Percentiles rank a stretch among this genome's conserved stretches.
phyloP scores from a whole-genome alignment of 2,329 filamentous ascomycete species.

The Alternaria conjuncta region DNA sequence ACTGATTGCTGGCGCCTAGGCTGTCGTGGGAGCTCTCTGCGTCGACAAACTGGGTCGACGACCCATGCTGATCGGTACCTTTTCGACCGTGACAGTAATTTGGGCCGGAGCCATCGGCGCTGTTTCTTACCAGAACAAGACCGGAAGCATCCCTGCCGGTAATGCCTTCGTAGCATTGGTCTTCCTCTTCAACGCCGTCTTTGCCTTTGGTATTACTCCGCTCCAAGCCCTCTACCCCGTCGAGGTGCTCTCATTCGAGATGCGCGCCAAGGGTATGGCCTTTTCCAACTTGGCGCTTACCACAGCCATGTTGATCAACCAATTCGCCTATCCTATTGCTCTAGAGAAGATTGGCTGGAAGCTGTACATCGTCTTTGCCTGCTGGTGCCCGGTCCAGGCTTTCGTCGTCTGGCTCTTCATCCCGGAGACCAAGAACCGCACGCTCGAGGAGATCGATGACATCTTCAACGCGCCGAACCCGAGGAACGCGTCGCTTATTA shows the following conservation, averaged over 20 bases:
- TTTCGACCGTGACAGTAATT: constrained; percentile 29
- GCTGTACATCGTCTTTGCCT: constrained; percentile 33
- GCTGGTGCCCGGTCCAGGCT: constrained; percentile 28
- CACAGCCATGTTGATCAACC: constrained; percentile 34
- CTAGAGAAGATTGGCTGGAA: constrained; percentile 32
- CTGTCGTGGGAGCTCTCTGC: constrained; percentile 43
- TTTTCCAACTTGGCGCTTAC: constrained; percentile 29
- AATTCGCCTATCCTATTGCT: constrained; percentile 38
- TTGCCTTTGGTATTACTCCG: constrained; percentile 44
- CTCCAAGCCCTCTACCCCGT: constrained; percentile 43
- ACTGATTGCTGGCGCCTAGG: constrained; percentile 13
- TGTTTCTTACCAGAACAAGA: constrained; percentile 22
- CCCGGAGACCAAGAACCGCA: constrained; percentile 38
- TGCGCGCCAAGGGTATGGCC: constrained; percentile 44
- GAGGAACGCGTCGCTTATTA: constrained; percentile 28
- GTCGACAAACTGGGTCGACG: constrained; percentile 44
- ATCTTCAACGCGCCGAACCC: constrained; percentile 32
- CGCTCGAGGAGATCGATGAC: constrained; percentile 35
- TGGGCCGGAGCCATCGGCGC: constrained; percentile 33
- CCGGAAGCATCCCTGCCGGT: constrained; percentile 15
- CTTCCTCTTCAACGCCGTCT: constrained; percentile 45
- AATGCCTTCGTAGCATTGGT: constrained; percentile 42
- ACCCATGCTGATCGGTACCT: constrained; percentile 39
- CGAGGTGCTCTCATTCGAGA: constrained; percentile 45
- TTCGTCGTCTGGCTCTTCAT: constrained; percentile 29